Base-by-base conservation (phyloP, 768 basidiomycete species). In the Pleurotus djamor region DNA sequence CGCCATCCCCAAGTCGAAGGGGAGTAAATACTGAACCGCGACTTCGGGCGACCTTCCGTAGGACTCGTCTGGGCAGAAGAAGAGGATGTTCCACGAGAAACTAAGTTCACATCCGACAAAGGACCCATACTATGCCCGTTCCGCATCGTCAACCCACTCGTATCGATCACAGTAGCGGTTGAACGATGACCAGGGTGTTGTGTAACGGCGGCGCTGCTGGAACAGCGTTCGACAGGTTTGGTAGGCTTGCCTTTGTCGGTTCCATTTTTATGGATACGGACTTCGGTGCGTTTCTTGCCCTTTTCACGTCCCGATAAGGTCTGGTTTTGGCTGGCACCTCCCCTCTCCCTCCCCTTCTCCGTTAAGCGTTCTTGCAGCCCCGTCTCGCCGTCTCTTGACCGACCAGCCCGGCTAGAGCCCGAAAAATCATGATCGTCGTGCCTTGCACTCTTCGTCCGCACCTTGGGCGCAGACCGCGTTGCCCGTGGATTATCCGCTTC, bases 151-250 rank as follows among this genome's bases (percentile, higher is more conserved):
- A 28, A 28, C 21, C 21, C 21, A 28, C 21, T 28, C 21, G 21
- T 28, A 28, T 28, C 21, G 21, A 28, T 28, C 21, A 28, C 21
- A 28, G 21, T 28, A 28, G 21, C 21, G 21, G 21, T 28, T 28
- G 21, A 28, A 28, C 21, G 21, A 28, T 28, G 21, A 28, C 2
- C 21, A 28, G 21, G 21, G 21, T 28, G 54, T 41, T 56, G 13
- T 35, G 60, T 34, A 63, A 61, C 43, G 66, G 65, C 50, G 32
- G 47, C 45, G n/a, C 32, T 10, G 54, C 54, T 59, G 4, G 66
- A 65, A 68, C 69, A 72, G 8, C 68, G 68, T 37, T 74, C 74
- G 12, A 67, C 72, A 1, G 75, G 74, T 51, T 68, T 70, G 4
- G 72, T 66, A 5, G 72, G 65, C 12, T 45, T 45, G 12, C 28